Evolutionary conservation across 2,329 filamentous ascomycete genomes (phyloP).

Genomic region (Neofusicoccum sp.): DNA sequence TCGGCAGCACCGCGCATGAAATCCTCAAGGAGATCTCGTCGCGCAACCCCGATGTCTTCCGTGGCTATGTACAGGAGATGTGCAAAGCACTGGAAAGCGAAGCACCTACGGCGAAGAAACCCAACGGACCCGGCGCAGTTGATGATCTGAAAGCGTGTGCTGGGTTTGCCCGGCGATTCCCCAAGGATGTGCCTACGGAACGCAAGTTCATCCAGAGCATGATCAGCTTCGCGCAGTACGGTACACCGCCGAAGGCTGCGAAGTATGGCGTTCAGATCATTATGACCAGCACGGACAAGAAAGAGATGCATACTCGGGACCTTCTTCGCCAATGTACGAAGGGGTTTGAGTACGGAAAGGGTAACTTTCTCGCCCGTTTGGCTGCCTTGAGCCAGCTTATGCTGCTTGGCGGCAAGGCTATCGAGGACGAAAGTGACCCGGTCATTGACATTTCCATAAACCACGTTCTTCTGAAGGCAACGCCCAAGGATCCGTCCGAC

Average conservation of each 20-base stretch:
- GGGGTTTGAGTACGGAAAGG: conserved; percentile 70
- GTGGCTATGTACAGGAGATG: conserved; percentile 87
- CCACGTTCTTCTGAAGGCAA: conserved; percentile 68
- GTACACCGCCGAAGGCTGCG: conserved; percentile 77
- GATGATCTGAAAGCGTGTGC: conserved; percentile 94
- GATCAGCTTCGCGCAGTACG: conserved; percentile 80
- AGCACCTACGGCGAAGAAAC: conserved; percentile 68
- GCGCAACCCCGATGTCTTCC: conserved; percentile 85
- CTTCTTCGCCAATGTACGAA: conserved; percentile 76
- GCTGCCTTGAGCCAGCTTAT: conserved; percentile 74
- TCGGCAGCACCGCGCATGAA: conserved; percentile 81
- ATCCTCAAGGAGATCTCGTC: conserved; percentile 91
- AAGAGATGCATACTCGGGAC: conserved; percentile 83
- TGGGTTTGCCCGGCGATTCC: conserved; percentile 84
- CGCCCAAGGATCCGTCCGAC: conserved; percentile 55
- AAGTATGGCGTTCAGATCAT: conserved; percentile 95
- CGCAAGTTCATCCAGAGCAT: conserved; percentile 80
- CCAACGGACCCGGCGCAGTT: conserved; percentile 74
- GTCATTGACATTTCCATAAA: conserved; percentile 78
- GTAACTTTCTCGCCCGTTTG: conserved; percentile 74
- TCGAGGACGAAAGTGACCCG: conserved; percentile 69
- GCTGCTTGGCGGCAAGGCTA: conserved; percentile 71
- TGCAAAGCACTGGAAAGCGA: conserved; percentile 84
- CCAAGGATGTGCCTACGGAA: conserved; percentile 79
- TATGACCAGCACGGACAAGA: conserved; percentile 73